phyloP scores from a whole-genome alignment of 1,284 basidiomycete genomes.

The Puccinia hordei region DNA sequence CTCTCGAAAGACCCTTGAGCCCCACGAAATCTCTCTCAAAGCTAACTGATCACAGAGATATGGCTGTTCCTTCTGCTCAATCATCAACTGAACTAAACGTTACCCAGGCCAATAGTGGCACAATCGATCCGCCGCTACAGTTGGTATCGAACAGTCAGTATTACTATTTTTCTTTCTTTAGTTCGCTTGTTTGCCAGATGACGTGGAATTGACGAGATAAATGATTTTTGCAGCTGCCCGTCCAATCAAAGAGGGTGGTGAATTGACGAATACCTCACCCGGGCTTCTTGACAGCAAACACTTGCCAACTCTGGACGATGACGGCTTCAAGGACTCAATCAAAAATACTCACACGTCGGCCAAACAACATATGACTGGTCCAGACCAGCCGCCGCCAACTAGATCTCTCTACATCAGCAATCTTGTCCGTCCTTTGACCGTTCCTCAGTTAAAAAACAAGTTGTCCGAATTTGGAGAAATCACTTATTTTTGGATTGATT shows the following conservation, averaged over 20 bases:
- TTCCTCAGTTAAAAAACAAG: slow-evolving; percentile 29
- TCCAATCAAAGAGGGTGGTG: neutral
- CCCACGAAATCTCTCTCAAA: neutral
- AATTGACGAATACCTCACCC: neutral
- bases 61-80: neutral
- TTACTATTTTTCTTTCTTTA: neutral
- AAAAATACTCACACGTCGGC: neutral
- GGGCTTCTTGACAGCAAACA: neutral
- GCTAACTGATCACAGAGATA: neutral
- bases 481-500: slow-evolving; percentile 38
- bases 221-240: neutral
- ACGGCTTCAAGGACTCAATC: neutral
- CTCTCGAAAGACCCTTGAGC: neutral
- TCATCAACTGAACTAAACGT: neutral
- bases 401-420: slow-evolving; percentile 35
- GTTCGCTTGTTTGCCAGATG: too few species aligned
- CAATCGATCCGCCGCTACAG: neutral
- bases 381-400: slow-evolving; percentile 18
- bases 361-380: neutral
- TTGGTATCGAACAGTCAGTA: neutral
- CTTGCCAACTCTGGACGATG: neutral
- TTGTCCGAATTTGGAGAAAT: slow-evolving; percentile 31
- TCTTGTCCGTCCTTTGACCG: slow-evolving; percentile 34
- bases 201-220: neutral
- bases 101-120: neutral